Percentiles rank a stretch among this genome's conserved stretches.
These are phyloP conservation scores for Tetrahymena malaccensis DNA, from an alignment of 73 alveolate genomes.

Conservation along the genomic window DNA sequence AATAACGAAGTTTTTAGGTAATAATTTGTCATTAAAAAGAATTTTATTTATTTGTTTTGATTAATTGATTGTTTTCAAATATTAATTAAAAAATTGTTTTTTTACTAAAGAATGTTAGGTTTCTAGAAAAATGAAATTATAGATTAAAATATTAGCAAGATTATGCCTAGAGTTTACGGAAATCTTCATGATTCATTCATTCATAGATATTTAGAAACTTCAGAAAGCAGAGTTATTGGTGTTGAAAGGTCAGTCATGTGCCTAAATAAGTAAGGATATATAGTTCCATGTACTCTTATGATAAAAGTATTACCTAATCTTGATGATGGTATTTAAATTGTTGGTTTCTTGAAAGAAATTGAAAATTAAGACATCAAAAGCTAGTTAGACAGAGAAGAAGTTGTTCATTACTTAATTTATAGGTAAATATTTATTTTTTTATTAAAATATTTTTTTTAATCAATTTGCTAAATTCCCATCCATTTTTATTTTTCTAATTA, in stretches of 20 bases:
- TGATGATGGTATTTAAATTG: conserved; percentile 43
- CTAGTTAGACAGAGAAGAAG: background rate
- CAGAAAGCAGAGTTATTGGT: conserved; percentile 41
- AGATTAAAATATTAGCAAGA: conserved; percentile 33
- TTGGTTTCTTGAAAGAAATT: conserved; percentile 43
- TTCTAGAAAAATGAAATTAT: conserved; percentile 33
- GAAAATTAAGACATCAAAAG: background rate
- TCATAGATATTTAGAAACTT: conserved; percentile 37
- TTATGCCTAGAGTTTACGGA: conserved; percentile 41
- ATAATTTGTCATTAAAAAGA: too few relatives aligned
- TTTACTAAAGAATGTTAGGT: conserved; percentile 16
- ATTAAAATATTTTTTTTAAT: background rate
- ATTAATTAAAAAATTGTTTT: too few relatives aligned
- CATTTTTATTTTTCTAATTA: background rate
- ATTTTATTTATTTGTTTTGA: too few relatives aligned
- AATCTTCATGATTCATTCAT: conserved; percentile 35
- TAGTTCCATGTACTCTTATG: conserved; percentile 42
- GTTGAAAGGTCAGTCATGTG: conserved; percentile 20
- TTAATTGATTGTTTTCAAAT: background rate
- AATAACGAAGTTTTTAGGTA: conserved; percentile 23
- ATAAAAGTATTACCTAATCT: conserved; percentile 40
- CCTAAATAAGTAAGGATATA: conserved; percentile 16
- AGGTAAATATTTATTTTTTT: background rate
- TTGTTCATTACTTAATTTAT: background rate
- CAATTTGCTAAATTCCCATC: too few relatives aligned